Base-by-base conservation (phyloP, 192 early-diverging fungal species). In the Backusella tuberculispora region DNA sequence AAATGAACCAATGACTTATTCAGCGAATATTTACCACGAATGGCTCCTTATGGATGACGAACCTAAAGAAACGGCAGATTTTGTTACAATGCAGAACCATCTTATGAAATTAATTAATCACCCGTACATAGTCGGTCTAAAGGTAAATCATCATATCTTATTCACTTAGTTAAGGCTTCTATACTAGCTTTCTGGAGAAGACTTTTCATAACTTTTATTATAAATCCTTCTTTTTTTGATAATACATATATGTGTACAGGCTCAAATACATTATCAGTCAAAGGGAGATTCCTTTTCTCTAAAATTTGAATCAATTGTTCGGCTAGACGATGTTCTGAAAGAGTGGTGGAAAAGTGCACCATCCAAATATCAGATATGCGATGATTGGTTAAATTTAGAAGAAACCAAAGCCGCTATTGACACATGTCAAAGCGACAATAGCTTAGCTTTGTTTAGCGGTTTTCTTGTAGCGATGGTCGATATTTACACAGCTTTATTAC, bases 271-370 rank as follows among this genome's bases (percentile, higher is more conserved):
- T 10, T 10, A 21, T 56, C 50, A 56, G 9, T 24, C 24, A 10
- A 56, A 12, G 24, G 21, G 50, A 10, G 50, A 56, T 21, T 3
- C 50, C 4, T 56, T 56, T 56, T 56, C 50, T 8, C 10, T 56
- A 56, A 56, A 56, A 19, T 56, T 56, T 10, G 50, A 56, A 21
- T 56, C 50, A 56, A 56, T 56, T 9, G 24, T 56, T 56, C 50
- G 50, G 12, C 21, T 56, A 3, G 50, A 56, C 10, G 50, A 56
- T 56, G 9, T 56, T 3, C 10, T 56, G 10, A 56, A 56, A 9
- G 50, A 56, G 4, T 56, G 50, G 50, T 56, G 50, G 50, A 24
- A 21, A 3, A 56, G 50, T 9, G 0, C 24, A 24, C 50, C 50
- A 24, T 24, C 50, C 19, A 15, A 56, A 56, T 56, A 56, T 21